Evolutionary conservation across 371 early-diverging fungal genomes (phyloP).

Genomic region (Furculomyces boomerangus): DNA sequence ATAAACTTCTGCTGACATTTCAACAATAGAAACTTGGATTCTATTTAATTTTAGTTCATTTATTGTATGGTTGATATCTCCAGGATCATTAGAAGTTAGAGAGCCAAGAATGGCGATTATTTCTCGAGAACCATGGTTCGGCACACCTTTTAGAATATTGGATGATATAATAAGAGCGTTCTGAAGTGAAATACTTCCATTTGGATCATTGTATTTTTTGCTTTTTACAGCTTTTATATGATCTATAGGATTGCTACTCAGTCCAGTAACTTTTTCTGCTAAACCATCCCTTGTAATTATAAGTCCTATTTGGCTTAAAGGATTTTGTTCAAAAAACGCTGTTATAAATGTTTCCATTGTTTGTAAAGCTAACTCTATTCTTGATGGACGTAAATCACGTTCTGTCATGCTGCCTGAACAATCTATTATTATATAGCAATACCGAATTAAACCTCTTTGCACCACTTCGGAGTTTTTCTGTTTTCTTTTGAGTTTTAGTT

Average conservation of each 20-base stretch:
- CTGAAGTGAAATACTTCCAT: constrained; percentile 83
- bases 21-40: constrained; percentile 70
- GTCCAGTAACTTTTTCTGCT: constrained; percentile 68
- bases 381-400: constrained; percentile 60
- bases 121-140: constrained; percentile 81
- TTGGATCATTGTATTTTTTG: constrained; percentile 46
- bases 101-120: constrained; percentile 69
- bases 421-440: constrained; percentile 67
- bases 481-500: constrained; percentile 38
- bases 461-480: constrained; percentile 38
- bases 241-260: constrained; percentile 35
- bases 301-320: constrained; percentile 76
- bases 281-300: constrained; percentile 74
- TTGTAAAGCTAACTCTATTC: constrained; percentile 49
- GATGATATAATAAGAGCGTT: constrained; percentile 76
- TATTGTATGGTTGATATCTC: constrained; percentile 69
- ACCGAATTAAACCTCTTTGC: constrained; percentile 86
- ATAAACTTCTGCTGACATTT: constrained; percentile 77
- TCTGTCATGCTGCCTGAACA: constrained; percentile 68
- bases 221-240: constrained; percentile 16
- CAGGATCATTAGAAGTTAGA: constrained; percentile 82
- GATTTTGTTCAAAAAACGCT: constrained; percentile 91
- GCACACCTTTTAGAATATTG: constrained; percentile 47
- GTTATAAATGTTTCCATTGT: constrained; percentile 51
- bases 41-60: constrained; percentile 37